These are phyloP conservation scores for Colletotrichum aenigma DNA, from an alignment of 2,329 filamentous ascomycete species.

Conservation along the genomic window DNA sequence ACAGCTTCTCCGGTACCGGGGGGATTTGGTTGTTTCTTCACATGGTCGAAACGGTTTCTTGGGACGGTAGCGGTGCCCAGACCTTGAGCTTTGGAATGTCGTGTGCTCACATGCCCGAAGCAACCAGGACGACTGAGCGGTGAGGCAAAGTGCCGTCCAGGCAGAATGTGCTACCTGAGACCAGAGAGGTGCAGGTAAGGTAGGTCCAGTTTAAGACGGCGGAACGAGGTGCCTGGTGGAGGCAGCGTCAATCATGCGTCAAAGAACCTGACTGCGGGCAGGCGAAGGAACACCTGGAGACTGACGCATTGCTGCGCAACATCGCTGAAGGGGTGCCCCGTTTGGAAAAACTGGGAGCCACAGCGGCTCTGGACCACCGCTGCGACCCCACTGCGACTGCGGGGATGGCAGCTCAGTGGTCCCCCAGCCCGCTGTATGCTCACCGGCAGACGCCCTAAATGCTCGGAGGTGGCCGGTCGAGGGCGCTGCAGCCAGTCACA, in stretches of 20 bases:
- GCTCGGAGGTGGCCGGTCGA: not conserved
- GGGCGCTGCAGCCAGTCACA: not conserved
- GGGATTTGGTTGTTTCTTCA: not conserved
- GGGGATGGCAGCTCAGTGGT: not conserved
- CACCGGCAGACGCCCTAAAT: not conserved
- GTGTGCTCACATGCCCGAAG: conserved; percentile 17
- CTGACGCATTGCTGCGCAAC: not conserved
- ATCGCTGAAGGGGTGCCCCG: not conserved
- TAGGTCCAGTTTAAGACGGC: not conserved
- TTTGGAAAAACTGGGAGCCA: not conserved
- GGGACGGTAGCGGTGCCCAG: not conserved
- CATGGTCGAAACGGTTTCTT: not conserved
- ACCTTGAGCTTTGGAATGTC: not conserved
- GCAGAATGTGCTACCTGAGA: not conserved
- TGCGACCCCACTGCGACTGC: not conserved
- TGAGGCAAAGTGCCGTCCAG: not conserved
- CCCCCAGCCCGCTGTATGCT: not conserved
- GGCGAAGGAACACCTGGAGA: conserved; percentile 10
- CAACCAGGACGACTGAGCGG: not conserved
- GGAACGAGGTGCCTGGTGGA: not conserved
- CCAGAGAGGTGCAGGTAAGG: not conserved
- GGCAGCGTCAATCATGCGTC: not conserved
- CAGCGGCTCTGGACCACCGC: not conserved
- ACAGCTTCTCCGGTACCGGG: not conserved
- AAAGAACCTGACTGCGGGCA: conserved; percentile 9